Percentiles rank a stretch among this genome's conserved stretches.
Conservation (phyloP, 2,329 filamentous ascomycete genomes). For the Xylaria sp. region DNA sequence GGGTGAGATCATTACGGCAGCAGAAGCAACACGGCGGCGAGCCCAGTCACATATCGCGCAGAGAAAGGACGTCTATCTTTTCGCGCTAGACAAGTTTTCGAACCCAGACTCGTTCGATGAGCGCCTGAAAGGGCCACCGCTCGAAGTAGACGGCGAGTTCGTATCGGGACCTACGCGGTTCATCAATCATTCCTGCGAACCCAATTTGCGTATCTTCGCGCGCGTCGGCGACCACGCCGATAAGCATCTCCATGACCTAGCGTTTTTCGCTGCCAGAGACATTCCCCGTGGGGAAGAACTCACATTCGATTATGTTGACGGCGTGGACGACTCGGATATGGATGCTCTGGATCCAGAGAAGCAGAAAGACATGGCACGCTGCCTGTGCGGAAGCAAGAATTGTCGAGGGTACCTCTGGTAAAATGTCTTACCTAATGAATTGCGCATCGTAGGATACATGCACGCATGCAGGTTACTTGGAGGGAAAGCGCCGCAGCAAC, state of each 20-base stretch:
- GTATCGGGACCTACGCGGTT: conserved; percentile 83
- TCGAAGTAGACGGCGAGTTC: conserved; percentile 78
- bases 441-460: neutral
- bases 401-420: conserved; percentile 79
- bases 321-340: conserved; percentile 62
- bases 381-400: conserved; percentile 71
- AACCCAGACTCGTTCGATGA: conserved; percentile 66
- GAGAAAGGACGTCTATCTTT: conserved; percentile 82
- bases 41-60: conserved; percentile 63
- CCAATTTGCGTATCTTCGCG: conserved; percentile 82
- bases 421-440: neutral
- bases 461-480: neutral
- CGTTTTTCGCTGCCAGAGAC: conserved; percentile 76
- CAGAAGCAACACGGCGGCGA: conserved; percentile 74
- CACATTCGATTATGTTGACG: conserved; percentile 83
- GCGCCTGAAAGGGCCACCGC: conserved; percentile 65
- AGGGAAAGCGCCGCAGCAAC: neutral
- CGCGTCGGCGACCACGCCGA: conserved; percentile 82
- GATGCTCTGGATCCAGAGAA: conserved; percentile 62
- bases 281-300: conserved; percentile 75
- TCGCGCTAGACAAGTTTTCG: conserved; percentile 83
- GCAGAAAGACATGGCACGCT: conserved; percentile 65
- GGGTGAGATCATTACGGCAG: conserved; percentile 73
- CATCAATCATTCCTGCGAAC: conserved; percentile 85
- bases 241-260: conserved; percentile 78